These are phyloP conservation scores for Phytophthora constricta DNA, from an alignment of 352 stramenopile genomes.

Conservation along the genomic window DNA sequence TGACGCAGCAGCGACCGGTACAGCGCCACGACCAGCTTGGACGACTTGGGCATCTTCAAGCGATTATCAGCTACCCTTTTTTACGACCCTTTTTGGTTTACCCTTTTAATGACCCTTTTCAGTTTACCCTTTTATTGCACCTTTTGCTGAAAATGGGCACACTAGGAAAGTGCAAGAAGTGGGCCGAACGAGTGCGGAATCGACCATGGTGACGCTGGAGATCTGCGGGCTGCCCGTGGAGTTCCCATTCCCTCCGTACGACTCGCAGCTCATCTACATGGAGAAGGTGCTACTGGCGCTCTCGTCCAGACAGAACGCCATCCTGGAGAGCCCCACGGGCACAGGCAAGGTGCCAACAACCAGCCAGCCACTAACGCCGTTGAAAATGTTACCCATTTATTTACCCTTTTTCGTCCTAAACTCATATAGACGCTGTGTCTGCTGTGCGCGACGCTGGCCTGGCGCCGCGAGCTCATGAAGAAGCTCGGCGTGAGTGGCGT, in stretches of 20 bases:
- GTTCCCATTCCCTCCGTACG: slow-evolving; percentile 97
- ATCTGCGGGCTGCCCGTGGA: slow-evolving; percentile 92
- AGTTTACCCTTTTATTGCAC: too few species aligned
- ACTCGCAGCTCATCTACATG: slow-evolving; percentile 98
- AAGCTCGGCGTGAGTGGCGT: slow-evolving; percentile 31
- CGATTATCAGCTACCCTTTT: too few species aligned
- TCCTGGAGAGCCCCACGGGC: slow-evolving; percentile 98
- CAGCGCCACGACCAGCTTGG: slow-evolving; percentile 66
- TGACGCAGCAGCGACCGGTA: slow-evolving; percentile 77
- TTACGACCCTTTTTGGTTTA: too few species aligned
- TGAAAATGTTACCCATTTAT: too few species aligned
- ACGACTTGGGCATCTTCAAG: slow-evolving; percentile 44
- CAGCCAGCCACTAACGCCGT: background rate
- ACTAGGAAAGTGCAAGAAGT: slow-evolving; percentile 1
- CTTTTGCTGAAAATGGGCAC: slow-evolving; percentile 16
- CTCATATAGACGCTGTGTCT: slow-evolving; percentile 93
- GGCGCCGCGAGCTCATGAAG: slow-evolving; percentile 84
- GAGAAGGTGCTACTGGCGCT: slow-evolving; percentile 94
- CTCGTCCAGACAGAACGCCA: slow-evolving; percentile 92
- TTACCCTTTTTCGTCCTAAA: too few species aligned
- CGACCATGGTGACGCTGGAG: slow-evolving; percentile 73
- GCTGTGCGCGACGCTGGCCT: slow-evolving; percentile 95
- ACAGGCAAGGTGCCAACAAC: slow-evolving; percentile 92
- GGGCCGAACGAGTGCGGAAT: too few species aligned
- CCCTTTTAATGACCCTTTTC: too few species aligned